Base-by-base conservation (phyloP, 352 stramenopile species). In the Peronospora farinosa region DNA sequence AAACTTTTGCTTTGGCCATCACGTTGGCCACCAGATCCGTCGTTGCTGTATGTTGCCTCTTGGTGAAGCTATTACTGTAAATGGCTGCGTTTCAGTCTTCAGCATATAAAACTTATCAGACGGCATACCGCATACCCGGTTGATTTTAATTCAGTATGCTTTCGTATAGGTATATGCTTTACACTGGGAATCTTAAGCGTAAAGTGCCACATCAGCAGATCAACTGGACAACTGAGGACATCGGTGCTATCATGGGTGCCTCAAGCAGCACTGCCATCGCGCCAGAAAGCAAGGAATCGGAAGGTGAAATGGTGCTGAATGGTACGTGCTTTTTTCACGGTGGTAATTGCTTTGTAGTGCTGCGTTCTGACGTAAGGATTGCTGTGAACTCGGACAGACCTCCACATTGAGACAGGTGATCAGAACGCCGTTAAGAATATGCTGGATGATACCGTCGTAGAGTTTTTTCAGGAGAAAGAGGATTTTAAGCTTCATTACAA, bases 371-470 rank as follows among this genome's bases (percentile, higher is more conserved):
- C 37, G 36, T 7, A 11, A 44, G 7, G 39, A 28, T 12, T 39
- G n/a, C 40, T 31, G 12, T 33, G 28, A 19, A 47, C 28, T 27
- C 16, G 28, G 27, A 31, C 40, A 72, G 66, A 75, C 38, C 40
- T 70, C 8, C 62, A 90, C 64, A 80, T 92, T 35, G 81, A 94
- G 59, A 86, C 76, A 31, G 80, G 78, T 7, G 83, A 94, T 65
- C 81, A 92, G 51, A 87, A 88, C 36, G 83, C 80, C 12, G 80
- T 94, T 27, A 90, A 90, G 62, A 92, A 92, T 54, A 68, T 94
- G 32, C 62, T 94, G 46, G 83, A 94, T 56, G 83, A 94, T 52
- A 76, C 72, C 13, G 72, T 94, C 42, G 54, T 72, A 44, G 83
- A 90, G 60, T 76, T 81, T 48, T 87, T 89, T 46, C 54, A 88